Percentiles rank a stretch among this genome's conserved stretches.
Conservation (phyloP, 2,329 filamentous ascomycete genomes). For the Coniochaeta sp. region DNA sequence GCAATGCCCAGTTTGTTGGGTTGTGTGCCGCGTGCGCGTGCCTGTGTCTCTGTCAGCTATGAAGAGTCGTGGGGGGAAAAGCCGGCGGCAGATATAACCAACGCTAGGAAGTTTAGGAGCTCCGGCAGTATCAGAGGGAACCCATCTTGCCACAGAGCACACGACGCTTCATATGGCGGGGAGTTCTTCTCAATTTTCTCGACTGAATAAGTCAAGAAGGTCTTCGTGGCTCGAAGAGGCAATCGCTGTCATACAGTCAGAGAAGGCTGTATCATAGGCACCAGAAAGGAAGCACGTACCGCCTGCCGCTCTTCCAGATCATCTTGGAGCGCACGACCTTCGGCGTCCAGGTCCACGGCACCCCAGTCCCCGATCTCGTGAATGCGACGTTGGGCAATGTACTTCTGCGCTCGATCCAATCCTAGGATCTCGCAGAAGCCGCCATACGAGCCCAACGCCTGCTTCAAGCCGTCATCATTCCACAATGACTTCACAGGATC, state of each 20-base stretch:
- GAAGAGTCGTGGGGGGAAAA: not conserved
- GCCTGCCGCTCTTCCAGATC: constrained; percentile 71
- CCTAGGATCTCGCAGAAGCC: constrained; percentile 75
- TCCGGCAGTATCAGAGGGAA: constrained; percentile 80
- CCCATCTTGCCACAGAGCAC: constrained; percentile 74
- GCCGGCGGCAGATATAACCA: constrained; percentile 11
- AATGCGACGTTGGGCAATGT: constrained; percentile 65
- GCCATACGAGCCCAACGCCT: constrained; percentile 64
- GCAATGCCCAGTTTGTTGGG: constrained; percentile 69
- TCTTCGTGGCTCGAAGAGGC: constrained; percentile 81
- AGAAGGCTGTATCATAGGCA: not conserved
- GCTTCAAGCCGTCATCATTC: constrained; percentile 62
- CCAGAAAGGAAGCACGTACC: constrained; percentile 27
- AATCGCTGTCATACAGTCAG: constrained; percentile 25
- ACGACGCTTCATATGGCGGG: constrained; percentile 66
- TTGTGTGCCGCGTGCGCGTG: constrained; percentile 91
- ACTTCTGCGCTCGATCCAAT: constrained; percentile 72
- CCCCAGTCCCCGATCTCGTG: constrained; percentile 80
- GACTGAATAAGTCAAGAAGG: constrained; percentile 84
- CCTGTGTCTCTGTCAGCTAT: constrained; percentile 30
- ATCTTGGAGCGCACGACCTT: constrained; percentile 71
- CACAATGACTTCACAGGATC: constrained; percentile 76
- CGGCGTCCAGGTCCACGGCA: constrained; percentile 63
- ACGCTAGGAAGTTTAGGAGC: constrained; percentile 75
- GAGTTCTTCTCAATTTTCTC: constrained; percentile 76